These are phyloP conservation scores for Verticillium dahliae DNA, from an alignment of 2,329 filamentous ascomycete genomes.

Conservation along the genomic window DNA sequence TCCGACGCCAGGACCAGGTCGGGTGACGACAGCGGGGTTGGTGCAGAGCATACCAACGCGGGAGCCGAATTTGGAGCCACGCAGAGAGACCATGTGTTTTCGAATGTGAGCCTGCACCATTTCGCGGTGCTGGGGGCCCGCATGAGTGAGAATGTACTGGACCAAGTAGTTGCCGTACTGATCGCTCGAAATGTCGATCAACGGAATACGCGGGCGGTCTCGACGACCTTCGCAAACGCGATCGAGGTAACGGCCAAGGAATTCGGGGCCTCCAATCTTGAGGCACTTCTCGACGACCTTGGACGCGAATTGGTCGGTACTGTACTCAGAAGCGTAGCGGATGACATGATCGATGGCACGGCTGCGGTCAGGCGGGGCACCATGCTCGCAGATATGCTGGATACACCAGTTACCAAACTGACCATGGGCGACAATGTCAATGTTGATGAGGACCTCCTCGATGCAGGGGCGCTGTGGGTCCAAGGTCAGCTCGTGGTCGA, in stretches of 20 bases:
- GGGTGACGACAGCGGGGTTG: slow-evolving; percentile 83
- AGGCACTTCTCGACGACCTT: slow-evolving; percentile 99
- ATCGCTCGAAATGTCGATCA: slow-evolving; percentile 97
- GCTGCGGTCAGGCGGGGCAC: slow-evolving; percentile 81
- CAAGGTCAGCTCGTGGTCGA: background rate
- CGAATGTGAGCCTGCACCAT: slow-evolving; percentile 89
- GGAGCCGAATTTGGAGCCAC: slow-evolving; percentile 96
- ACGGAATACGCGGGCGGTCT: slow-evolving; percentile 88
- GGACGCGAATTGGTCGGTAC: slow-evolving; percentile 97
- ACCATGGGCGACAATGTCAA: slow-evolving; percentile 92
- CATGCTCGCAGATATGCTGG: slow-evolving; percentile 97
- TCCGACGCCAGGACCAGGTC: slow-evolving; percentile 77
- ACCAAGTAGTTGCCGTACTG: slow-evolving; percentile 99
- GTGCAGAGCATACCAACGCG: slow-evolving; percentile 98
- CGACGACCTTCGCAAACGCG: slow-evolving; percentile 86
- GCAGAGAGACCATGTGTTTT: slow-evolving; percentile 98
- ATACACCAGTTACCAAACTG: slow-evolving; percentile 99
- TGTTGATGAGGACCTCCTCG: slow-evolving; percentile 89
- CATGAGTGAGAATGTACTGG: slow-evolving; percentile 92
- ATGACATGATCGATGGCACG: slow-evolving; percentile 95
- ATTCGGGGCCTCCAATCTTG: slow-evolving; percentile 89
- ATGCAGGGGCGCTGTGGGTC: slow-evolving; percentile 80
- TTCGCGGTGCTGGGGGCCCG: slow-evolving; percentile 81
- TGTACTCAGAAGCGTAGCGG: slow-evolving; percentile 88
- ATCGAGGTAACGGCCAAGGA: slow-evolving; percentile 86